Evolutionary conservation across 2,329 filamentous ascomycete genomes (phyloP).

Genomic region (Colletotrichum filicis): DNA sequence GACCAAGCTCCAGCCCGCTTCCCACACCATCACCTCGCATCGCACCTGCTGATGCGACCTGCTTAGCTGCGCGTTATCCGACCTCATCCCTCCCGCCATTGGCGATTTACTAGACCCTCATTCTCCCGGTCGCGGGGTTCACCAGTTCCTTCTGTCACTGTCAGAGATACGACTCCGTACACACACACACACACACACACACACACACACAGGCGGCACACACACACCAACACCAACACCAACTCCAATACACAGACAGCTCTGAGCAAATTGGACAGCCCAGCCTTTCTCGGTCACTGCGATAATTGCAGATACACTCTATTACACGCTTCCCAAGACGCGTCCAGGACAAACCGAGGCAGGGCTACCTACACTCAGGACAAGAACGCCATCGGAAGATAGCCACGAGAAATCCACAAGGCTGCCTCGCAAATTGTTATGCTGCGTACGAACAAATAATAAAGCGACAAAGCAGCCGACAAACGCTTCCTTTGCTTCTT

Average conservation of each 20-base stretch:
- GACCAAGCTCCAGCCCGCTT: constrained; percentile 12
- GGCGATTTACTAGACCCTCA: not conserved
- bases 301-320: not conserved
- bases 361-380: not conserved
- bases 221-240: not conserved
- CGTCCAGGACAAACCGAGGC: not conserved
- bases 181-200: not conserved
- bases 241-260: not conserved
- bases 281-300: not conserved
- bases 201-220: no score
- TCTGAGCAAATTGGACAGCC: not conserved
- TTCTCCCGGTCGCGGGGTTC: not conserved
- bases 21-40: constrained; percentile 14
- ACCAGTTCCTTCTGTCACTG: not conserved
- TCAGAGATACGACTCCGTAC: not conserved
- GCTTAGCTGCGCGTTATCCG: constrained; percentile 19
- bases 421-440: not conserved
- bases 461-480: not conserved
- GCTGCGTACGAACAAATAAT: not conserved
- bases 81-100: constrained; percentile 9
- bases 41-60: constrained; percentile 24
- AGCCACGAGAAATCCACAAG: constrained; percentile 1
- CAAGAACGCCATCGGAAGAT: not conserved
- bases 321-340: not conserved
- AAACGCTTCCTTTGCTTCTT: not conserved